These are phyloP conservation scores for Linum trigynum DNA, from an alignment of 345 rosid genomes.

Conservation along the genomic window DNA sequence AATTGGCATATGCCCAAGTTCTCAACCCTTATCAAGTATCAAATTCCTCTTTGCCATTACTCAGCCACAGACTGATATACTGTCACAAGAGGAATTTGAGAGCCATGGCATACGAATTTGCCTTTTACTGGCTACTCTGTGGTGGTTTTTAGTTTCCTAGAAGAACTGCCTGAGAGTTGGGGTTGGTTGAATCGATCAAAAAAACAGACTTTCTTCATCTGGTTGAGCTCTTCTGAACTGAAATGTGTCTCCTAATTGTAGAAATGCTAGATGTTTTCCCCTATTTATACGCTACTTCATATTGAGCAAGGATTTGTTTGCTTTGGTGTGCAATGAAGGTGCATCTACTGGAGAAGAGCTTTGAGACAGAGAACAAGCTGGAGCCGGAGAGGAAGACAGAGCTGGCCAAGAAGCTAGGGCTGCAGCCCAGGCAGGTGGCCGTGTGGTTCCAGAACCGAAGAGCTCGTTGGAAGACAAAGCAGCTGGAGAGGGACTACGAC, in stretches of 20 bases:
- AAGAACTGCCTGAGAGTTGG: neutral
- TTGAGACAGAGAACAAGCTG: constrained; percentile 89
- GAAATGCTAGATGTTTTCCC: neutral
- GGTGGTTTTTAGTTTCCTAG: neutral
- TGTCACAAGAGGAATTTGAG: neutral
- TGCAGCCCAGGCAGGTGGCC: constrained; percentile 90
- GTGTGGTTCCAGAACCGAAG: constrained; percentile 98
- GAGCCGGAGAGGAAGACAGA: constrained; percentile 85
- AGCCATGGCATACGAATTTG: neutral
- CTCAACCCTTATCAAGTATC: constrained; percentile 18
- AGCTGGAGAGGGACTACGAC: constrained; percentile 80
- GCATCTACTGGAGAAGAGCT: constrained; percentile 79
- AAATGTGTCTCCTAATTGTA: too few relatives aligned
- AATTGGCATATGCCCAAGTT: constrained; percentile 4
- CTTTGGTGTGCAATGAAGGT: constrained; percentile 27
- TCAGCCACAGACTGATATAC: neutral
- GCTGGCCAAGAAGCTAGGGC: constrained; percentile 77
- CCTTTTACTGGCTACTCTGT: neutral
- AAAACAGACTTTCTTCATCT: neutral
- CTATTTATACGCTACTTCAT: neutral
- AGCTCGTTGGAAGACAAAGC: constrained; percentile 93
- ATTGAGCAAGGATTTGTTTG: neutral
- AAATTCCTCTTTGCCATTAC: constrained; percentile 12
- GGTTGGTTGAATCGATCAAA: neutral
- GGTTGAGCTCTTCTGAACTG: neutral